phyloP scores from a whole-genome alignment of 179 eudicot species.

The Beta macrorhiza region DNA sequence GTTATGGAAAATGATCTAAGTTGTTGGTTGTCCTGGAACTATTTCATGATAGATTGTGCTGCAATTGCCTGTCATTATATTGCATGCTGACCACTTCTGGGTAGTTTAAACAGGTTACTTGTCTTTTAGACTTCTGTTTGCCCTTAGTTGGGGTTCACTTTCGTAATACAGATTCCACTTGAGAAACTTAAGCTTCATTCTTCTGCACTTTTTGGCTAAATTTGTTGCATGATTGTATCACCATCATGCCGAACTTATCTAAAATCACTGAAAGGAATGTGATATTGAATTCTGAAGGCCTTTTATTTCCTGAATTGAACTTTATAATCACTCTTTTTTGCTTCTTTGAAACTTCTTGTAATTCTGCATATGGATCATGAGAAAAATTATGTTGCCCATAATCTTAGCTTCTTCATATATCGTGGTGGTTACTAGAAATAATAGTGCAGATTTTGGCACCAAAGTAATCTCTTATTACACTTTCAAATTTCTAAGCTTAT shows the following conservation, averaged over 20 bases:
- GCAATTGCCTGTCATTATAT: background rate
- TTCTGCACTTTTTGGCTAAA: background rate
- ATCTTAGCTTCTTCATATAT: background rate
- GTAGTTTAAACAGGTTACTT: background rate
- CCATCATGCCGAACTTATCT: background rate
- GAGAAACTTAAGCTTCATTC: background rate
- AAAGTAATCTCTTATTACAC: too few relatives aligned
- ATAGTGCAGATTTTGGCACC: too few relatives aligned
- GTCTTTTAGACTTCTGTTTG: background rate
- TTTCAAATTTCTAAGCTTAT: too few relatives aligned
- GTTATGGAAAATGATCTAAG: too few relatives aligned
- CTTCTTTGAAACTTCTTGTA: background rate
- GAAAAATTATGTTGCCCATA: background rate
- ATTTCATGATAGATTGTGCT: too few relatives aligned
- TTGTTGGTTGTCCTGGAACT: too few relatives aligned
- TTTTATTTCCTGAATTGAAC: background rate
- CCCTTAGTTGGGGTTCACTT: background rate
- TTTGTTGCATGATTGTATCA: background rate
- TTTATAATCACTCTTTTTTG: background rate
- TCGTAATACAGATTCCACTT: background rate
- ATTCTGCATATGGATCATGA: background rate
- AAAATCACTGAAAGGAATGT: background rate
- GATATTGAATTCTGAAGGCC: background rate
- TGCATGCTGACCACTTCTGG: background rate
- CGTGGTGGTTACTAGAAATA: background rate